Evolutionary conservation across 2,329 filamentous ascomycete genomes (phyloP).

Genomic region (Thielaviopsis populi): DNA sequence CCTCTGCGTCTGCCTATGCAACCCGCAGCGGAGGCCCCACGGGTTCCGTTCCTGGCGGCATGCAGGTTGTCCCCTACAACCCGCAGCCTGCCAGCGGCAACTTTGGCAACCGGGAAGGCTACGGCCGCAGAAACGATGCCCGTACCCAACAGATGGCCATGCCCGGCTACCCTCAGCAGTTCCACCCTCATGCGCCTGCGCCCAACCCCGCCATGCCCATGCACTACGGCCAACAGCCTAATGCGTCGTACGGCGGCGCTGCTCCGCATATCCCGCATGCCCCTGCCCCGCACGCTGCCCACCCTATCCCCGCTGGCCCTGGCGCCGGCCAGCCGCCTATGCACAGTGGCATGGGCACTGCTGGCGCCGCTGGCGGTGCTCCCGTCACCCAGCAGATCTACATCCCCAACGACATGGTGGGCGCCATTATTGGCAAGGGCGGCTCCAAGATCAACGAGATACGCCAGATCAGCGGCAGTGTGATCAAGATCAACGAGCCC

Average conservation of each 20-base stretch:
- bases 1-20: slow-evolving; percentile 92
- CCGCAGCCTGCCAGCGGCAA: slow-evolving; percentile 76
- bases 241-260: slow-evolving; percentile 55
- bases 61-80: slow-evolving; percentile 98
- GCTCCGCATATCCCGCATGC: slow-evolving; percentile 63
- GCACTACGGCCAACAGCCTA: slow-evolving; percentile 64
- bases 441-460: slow-evolving; percentile 99
- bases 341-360: slow-evolving; percentile 41
- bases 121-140: slow-evolving; percentile 55
- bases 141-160: slow-evolving; percentile 62
- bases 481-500: slow-evolving; percentile 99
- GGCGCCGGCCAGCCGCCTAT: slow-evolving; percentile 48
- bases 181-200: slow-evolving; percentile 50
- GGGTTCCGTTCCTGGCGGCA: slow-evolving; percentile 85
- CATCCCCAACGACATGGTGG: slow-evolving; percentile 99
- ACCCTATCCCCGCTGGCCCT: slow-evolving; percentile 34
- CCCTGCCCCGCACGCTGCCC: slow-evolving; percentile 43
- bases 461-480: slow-evolving; percentile 85
- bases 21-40: slow-evolving; percentile 87
- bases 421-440: slow-evolving; percentile 96
- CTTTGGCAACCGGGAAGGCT: slow-evolving; percentile 82
- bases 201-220: slow-evolving; percentile 50
- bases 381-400: slow-evolving; percentile 96
- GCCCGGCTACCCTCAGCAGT: slow-evolving; percentile 57
- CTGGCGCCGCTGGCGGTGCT: slow-evolving; percentile 35